Evolutionary conservation across 148 eudicot species (phyloP), one percentile per base, ranked within the genome.

Genomic region (Fagopyrum homotropicum): DNA sequence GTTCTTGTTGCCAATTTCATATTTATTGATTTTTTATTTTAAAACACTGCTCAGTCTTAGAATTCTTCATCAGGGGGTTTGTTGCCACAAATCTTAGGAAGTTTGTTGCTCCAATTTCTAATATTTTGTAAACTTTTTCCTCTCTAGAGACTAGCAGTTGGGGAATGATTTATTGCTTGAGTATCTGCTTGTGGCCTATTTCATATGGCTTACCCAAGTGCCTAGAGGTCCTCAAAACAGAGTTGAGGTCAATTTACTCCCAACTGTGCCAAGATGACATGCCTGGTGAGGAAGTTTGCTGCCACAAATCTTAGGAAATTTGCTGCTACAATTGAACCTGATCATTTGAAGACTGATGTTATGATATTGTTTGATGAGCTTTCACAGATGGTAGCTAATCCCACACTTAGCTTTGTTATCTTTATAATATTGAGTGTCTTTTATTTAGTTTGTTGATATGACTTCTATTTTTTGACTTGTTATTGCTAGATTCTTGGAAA

Each of bases 121-220:
- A 72, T 26, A 19, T 46, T 72, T 35, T 72, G 17, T n/a, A 15
- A 72, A 10, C 55, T 19, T 74, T 66, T 56, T 22, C 19, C 44
- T 15, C 61, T 57, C 26, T 77, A 88, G 91, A 85, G 91, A 74
- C 77, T 85, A 80, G 89, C 89, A 55, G 84, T 89, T 72, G 1
- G 91, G 91, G 89, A 88, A 80, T 85, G 91, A 89, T 88, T 88
- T 64, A 86, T 89, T 30, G 91, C 89, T 75, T 86, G 91, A 73
- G 89, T 86, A 70, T 88, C 88, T 59, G 78, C 91, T 14, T 88
- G 91, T 70, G 91, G 91, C 30, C 72, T 88, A 40, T 88, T 88
- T 80, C 83, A 88, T 70, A 85, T 88, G 75, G 91, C 87, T 73
- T 88, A 86, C 69, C 86, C 87, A 11, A 84, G 86, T 76, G 89